Evolutionary conservation across 192 early-diverging fungal genomes (phyloP), one percentile per base, ranked within the genome.

Genomic region (Coemansia erecta): DNA sequence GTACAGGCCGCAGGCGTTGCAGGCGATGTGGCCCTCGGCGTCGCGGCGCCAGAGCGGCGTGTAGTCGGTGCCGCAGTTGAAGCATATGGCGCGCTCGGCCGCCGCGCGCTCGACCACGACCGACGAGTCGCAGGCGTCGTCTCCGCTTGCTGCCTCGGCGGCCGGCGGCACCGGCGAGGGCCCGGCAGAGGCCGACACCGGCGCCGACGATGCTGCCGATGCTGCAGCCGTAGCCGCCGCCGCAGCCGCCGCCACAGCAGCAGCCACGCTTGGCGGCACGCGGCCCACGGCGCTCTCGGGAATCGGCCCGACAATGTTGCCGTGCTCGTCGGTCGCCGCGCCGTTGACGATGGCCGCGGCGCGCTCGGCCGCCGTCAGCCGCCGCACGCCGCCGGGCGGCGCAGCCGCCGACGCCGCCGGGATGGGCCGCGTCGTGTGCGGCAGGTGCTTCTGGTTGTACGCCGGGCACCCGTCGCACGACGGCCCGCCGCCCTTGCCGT

Each of bases 1-100:
- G 72, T 97, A 97, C 40, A 97, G 74, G 6, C 95, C 95, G 68
- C 94, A 97, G 22, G 93, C 94, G 67, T 95, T 95, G 82, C 94
- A 95, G 18, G 92, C 84, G 31, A 87, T 70, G 13, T 89, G 85
- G 60, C 89, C 89, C 8, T 83, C 79, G 21, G 80, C 83, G 58
- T 90, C 88, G 37, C 90, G 83, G 46, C 91, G 77, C 91, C 91
- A 93, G 15, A 92, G 74, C 15, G 91, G 91, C 23, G 92, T 87
- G 23, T 83, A 78, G 53, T 85, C 87, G 2, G 86, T 89, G 24
- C 81, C 78, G 73, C 92, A 94, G 63, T 92, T 92, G 48, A 82
- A 88, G 65, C 89, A 88, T 14, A 75, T 42, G 1, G 77, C 48
- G 13, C 59, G 63, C 51, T 66, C 65, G 33, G 31, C 43, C 0